Evolutionary conservation across 306 rosid genomes (phyloP), one percentile per base, ranked within the genome.

Genomic region (Malus asiatica): DNA sequence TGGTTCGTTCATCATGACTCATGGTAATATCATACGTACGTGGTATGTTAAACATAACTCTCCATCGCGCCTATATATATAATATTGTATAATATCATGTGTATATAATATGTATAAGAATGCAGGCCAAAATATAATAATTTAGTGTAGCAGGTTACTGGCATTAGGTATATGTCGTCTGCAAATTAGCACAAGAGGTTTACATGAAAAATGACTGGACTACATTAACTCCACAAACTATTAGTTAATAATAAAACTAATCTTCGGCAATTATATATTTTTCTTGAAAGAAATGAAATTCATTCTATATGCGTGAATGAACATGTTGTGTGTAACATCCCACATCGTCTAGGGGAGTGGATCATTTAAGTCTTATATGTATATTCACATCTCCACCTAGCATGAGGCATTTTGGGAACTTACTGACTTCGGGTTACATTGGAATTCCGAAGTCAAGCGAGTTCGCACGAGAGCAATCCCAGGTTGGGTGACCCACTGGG

Each of bases 181-280:
- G 64, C 48, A 18, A 52, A 48, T 48, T 42, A 27, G 73, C 14
- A 44, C 10, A 59, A 46, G 44, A 70, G 44, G 27, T 70, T 48
- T 30, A 71, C 75, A 71, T 52, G 64, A 71, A 4, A 71, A 53
- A 32, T 71, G 46, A 71, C 75, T 12, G 64, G 48, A 53, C 75
- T 58, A 32, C 25, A 16, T 18, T 3, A 45, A 61, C 20, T 61
- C 38, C 15, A 23, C 59, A 25, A 11, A 11, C 5, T 70, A 51
- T 62, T 2, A 62, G 23, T 58, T 58, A 15, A 51, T 59, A 59
- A n/a, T 59, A 10, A 2, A 15, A 1, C 0, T 51, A 51, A 51
- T 32, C 13, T 16, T 64, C 7, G 32, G 22, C 44, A 30, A 63
- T 8, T 14, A 30, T 14, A 16, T 30, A 15, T 30, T 63, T 29